phyloP scores from a whole-genome alignment of 192 early-diverging fungal species.

The Helicostylum pulchrum region DNA sequence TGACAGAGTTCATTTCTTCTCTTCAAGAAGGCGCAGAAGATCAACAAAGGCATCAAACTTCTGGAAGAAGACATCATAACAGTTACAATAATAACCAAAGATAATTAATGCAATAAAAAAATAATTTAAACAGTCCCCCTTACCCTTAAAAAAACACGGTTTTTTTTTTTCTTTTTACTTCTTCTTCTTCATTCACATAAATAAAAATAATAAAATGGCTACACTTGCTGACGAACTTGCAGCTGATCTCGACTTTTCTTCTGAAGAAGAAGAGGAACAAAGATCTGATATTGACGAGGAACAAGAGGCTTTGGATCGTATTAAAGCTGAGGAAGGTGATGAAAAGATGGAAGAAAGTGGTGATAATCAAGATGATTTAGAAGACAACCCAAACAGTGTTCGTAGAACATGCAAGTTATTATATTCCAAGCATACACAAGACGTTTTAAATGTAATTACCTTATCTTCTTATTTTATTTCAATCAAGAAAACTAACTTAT shows the following conservation, averaged over 20 bases:
- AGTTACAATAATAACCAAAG: constrained; percentile 5
- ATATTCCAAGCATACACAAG: constrained; percentile 54
- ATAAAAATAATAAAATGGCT: constrained; percentile 48
- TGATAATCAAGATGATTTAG: constrained; percentile 32
- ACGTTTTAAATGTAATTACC: constrained; percentile 55
- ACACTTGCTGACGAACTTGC: constrained; percentile 79
- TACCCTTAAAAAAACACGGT: not conserved
- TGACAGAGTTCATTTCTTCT: constrained; percentile 37
- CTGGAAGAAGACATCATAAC: not conserved
- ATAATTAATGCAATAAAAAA: not conserved
- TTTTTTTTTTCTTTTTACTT: not conserved
- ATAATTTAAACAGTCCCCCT: too few relatives aligned
- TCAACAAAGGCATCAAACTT: not conserved
- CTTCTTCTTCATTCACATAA: not conserved
- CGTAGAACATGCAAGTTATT: constrained; percentile 64
- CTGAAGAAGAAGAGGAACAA: constrained; percentile 26
- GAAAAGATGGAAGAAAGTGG: constrained; percentile 45
- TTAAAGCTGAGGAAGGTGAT: constrained; percentile 48
- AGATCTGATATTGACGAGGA: not conserved
- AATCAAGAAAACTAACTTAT: not conserved
- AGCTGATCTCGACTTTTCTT: constrained; percentile 81
- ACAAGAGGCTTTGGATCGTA: constrained; percentile 33
- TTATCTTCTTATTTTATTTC: not conserved
- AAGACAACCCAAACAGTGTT: constrained; percentile 48
- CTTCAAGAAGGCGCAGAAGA: constrained; percentile 16